Evolutionary conservation across 2,329 filamentous ascomycete genomes (phyloP), one percentile per base, ranked within the genome.

Genomic region (Coniochaeta sp.): DNA sequence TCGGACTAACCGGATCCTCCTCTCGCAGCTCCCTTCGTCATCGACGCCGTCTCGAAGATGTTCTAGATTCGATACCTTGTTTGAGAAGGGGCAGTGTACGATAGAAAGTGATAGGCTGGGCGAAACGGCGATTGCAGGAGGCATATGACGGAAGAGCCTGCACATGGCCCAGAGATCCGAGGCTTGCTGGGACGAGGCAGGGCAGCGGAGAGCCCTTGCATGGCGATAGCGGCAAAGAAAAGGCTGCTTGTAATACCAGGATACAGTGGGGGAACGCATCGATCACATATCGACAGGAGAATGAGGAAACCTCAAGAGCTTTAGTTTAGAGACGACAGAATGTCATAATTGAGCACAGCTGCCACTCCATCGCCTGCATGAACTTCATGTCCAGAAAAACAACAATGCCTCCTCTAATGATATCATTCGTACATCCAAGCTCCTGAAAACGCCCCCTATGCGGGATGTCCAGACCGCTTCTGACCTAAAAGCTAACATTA

Each of bases 11-110:
- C 48, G 40, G 38, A 49, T 45, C 24, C 28, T 16, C 31, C 2
- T 16, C 26, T n/a, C 20, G 20, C 50, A 83, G 81, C 79, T 52
- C 80, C 80, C 50, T 83, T 83, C 61, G 73, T 77, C 57, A 71
- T 83, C 61, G 77, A 83, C 55, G 74, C 60, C 48, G 51, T 65
- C 50, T 66, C 57, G 57, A 69, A 68, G 59, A 56, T 68, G 32
- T 62, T 69, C 46, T 70, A 61, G 62, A 47, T 47, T 2, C 14
- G 5, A 16, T 14, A 22, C 8, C 9, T 5, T 22, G 24, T 12
- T 6, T 12, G n/a, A 12, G 18, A 14, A 26, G 10, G 18, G 18
- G n/a, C n/a, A n/a, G 20, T 42, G 38, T 42, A 42, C 38, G 18
- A 42, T 26, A 42, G 27, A 31, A 6, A n/a, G 33, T 6, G 27